phyloP scores from a whole-genome alignment of 1,284 basidiomycete genomes.

The Flammula alnicola region DNA sequence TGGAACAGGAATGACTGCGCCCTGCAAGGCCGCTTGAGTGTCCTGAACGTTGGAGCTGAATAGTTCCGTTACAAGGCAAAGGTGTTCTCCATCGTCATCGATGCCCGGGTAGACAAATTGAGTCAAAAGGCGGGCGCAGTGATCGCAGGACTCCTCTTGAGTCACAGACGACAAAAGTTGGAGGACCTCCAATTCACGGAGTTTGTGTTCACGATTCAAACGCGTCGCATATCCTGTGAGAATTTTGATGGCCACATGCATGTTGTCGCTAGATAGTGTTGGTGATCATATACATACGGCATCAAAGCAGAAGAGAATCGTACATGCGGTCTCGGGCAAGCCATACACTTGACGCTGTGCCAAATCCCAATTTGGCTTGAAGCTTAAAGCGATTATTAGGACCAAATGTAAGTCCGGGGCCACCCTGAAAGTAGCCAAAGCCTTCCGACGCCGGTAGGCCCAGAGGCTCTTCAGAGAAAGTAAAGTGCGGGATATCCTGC shows the following conservation, averaged over 20 bases:
- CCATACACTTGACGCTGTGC: conserved; percentile 28
- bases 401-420: conserved; percentile 21
- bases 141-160: conserved; percentile 7
- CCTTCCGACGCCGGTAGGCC: conserved; percentile 26
- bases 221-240: conserved; percentile 23
- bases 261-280: conserved; percentile 13
- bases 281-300: conserved; percentile 7
- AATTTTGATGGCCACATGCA: conserved; percentile 26
- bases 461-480: conserved; percentile 26
- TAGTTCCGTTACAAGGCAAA: conserved; percentile 27
- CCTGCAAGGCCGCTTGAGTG: conserved; percentile 1
- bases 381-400: conserved; percentile 24
- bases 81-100: conserved; percentile 26
- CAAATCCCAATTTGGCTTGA: conserved; percentile 27
- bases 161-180: conserved; percentile 15
- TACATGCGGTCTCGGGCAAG: conserved; percentile 26
- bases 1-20: conserved; percentile 6
- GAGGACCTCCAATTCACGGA: conserved; percentile 24
- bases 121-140: conserved; percentile 17
- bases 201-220: conserved; percentile 17
- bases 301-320: neutral
- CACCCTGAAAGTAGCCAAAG: conserved; percentile 29
- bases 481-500: conserved; percentile 10
- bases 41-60: conserved; percentile 17
- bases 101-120: conserved; percentile 26